Percentiles rank a stretch among this genome's conserved stretches.
phyloP scores from a whole-genome alignment of 1,284 basidiomycete genomes.

The Puccinia sorghi region DNA sequence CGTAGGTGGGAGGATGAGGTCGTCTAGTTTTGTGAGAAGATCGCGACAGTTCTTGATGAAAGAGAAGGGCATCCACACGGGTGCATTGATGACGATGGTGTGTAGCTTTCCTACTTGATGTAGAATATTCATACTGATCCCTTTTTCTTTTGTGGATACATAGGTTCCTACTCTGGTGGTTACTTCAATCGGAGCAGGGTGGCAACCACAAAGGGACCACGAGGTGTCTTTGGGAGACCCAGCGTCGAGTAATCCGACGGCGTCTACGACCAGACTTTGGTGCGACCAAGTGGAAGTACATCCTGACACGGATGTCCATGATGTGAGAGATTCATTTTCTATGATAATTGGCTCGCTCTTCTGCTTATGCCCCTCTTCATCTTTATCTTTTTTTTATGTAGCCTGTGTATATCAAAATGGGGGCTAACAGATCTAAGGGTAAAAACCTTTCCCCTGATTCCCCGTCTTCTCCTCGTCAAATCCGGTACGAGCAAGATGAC shows the following conservation, averaged over 20 bases:
- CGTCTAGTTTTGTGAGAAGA: conserved; percentile 59
- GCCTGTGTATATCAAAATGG: conserved; percentile 10
- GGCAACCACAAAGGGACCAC: conserved; percentile 61
- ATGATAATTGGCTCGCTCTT: too few species aligned
- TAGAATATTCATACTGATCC: background rate
- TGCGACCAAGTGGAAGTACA: conserved; percentile 41
- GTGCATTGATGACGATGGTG: conserved; percentile 64
- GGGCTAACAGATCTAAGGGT: background rate
- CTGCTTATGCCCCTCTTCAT: background rate
- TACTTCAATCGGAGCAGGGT: conserved; percentile 79
- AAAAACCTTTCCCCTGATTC: background rate
- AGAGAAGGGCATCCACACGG: conserved; percentile 61
- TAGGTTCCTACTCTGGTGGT: conserved; percentile 86
- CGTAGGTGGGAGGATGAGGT: conserved; percentile 72
- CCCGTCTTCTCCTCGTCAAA: background rate
- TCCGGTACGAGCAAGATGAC: background rate
- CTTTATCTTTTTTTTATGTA: background rate
- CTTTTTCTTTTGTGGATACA: conserved; percentile 61
- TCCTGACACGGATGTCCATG: conserved; percentile 34
- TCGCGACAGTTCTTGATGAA: conserved; percentile 55
- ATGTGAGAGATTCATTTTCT: background rate
- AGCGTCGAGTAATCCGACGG: conserved; percentile 72
- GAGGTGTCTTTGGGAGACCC: conserved; percentile 70
- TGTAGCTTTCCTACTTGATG: background rate
- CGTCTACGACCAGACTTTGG: conserved; percentile 61